Conservation (phyloP, 1,284 basidiomycete genomes). For the Trametes polyzona region DNA sequence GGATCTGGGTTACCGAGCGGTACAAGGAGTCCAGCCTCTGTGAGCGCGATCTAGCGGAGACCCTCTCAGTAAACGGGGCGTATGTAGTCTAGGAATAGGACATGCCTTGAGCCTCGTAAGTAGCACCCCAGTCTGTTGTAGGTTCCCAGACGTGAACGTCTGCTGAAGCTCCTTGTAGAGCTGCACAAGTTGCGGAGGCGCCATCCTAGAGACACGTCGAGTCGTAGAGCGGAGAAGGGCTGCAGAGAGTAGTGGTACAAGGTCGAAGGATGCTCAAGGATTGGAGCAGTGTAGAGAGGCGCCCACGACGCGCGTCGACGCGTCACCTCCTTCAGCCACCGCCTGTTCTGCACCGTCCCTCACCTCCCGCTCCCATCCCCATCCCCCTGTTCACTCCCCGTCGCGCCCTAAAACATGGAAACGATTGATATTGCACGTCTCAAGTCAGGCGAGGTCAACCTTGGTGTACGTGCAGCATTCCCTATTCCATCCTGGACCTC, state of each 20-base stretch:
- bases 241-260: conserved; percentile 25
- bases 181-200: conserved; percentile 55
- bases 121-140: conserved; percentile 63
- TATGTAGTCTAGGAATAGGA: background rate
- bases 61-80: background rate
- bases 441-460: conserved; percentile 92
- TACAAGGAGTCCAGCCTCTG: conserved; percentile 76
- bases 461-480: conserved; percentile 75
- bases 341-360: conserved; percentile 24
- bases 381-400: conserved; percentile 23
- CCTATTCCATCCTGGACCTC: background rate
- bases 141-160: conserved; percentile 64
- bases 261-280: conserved; percentile 39
- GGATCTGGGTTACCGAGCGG: conserved; percentile 61
- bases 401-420: conserved; percentile 56
- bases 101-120: conserved; percentile 76
- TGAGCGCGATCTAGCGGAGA: conserved; percentile 68
- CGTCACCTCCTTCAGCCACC: conserved; percentile 37
- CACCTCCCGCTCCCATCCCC: conserved; percentile 27
- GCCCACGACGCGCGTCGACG: conserved; percentile 63
- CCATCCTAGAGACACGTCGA: conserved; percentile 43
- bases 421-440: conserved; percentile 75
- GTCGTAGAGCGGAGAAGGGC: background rate
- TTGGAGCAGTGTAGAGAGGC: conserved; percentile 16
- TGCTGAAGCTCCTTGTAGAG: conserved; percentile 66